These are phyloP conservation scores for Daldinia decipiens DNA, from an alignment of 495 filamentous ascomycete genomes.

Conservation along the genomic window DNA sequence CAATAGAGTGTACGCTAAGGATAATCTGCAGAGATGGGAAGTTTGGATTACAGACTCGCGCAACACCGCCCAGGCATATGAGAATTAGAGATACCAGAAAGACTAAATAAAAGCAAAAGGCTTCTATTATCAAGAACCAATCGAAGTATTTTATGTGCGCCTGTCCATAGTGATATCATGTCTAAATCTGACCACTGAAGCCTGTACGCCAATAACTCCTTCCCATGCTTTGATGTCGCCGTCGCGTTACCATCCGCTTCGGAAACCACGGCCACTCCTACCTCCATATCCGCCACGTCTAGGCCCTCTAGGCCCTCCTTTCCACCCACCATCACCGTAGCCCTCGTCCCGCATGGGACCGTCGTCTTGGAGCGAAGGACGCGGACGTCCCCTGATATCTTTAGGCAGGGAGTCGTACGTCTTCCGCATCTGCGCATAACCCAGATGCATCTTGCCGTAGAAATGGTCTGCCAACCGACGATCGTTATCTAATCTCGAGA, in stretches of 20 bases:
- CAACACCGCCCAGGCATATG: constrained; percentile 11
- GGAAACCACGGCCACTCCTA: constrained; percentile 55
- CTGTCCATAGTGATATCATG: constrained; percentile 26
- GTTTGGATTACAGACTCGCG: constrained; percentile 17
- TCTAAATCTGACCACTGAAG: constrained; percentile 28
- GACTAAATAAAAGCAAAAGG: constrained; percentile 15
- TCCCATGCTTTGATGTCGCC: constrained; percentile 27
- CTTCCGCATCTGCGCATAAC: constrained; percentile 97
- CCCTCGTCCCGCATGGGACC: constrained; percentile 63
- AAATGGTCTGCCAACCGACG: constrained; percentile 94
- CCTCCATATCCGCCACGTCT: constrained; percentile 58
- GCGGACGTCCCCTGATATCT: constrained; percentile 73
- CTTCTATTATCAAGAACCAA: constrained; percentile 18
- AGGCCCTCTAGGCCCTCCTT: constrained; percentile 55
- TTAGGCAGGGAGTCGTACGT: constrained; percentile 85
- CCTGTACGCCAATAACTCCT: constrained; percentile 45
- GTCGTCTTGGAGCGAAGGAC: constrained; percentile 69
- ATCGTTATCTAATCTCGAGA: constrained; percentile 92
- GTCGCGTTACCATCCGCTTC: constrained; percentile 55
- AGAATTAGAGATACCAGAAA: constrained; percentile 43
- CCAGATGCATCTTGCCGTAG: constrained; percentile 99
- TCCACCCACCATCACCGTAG: constrained; percentile 62
- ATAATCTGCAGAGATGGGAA: constrained; percentile 23
- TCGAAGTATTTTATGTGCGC: constrained; percentile 8
- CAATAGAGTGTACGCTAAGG: constrained; percentile 20